Base-by-base conservation (phyloP, 2,329 filamentous ascomycete genomes). In the Neonectria magnoliae region DNA sequence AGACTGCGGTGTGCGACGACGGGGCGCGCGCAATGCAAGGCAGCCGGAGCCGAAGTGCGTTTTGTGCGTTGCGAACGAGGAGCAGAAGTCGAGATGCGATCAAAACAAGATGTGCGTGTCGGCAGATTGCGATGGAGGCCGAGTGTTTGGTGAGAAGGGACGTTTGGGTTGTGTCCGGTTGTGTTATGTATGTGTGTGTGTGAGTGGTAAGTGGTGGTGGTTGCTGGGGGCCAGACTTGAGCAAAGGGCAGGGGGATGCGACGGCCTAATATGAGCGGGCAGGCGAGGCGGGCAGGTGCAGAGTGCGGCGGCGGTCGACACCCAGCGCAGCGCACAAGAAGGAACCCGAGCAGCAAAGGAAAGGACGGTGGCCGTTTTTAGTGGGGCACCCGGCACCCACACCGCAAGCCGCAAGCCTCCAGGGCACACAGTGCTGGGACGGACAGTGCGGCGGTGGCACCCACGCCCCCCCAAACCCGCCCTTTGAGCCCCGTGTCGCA, bases 181-280 rank as follows among this genome's bases (percentile, higher is more conserved):
- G 25, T 61, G 57, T 50, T 57, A 44, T 48, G 31, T 48, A 42
- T 38, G 38, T 41, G 54, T 38, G 52, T 25, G 52, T 18, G 52
- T 62, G 45, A n/a, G 68, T 70, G 67, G 68, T 67, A 68, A 73
- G 57, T 68, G 67, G 69, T 67, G 68, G 50, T 45, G 41, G 41
- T 68, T 68, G 70, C 67, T 70, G 71, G 59, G 66, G 70, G 62
- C 59, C 62, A 62, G 64, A 68, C 66, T 66, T 38, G 64, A 71
- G 69, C 65, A 64, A 64, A 48, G 53, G 57, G 57, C 57, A 69
- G 65, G 69, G 71, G 71, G 59, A 68, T 44, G 66, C 63, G 68
- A 57, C 62, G 71, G 69, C 60, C 68, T 73, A 73, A 73, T 73
- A 73, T 68, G 67, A 66, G 70, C 64, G 60, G 65, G 45, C 54